These are phyloP conservation scores for Pseudonitzschia delicatissima DNA, from an alignment of 108 stramenopile genomes.

Conservation along the genomic window DNA sequence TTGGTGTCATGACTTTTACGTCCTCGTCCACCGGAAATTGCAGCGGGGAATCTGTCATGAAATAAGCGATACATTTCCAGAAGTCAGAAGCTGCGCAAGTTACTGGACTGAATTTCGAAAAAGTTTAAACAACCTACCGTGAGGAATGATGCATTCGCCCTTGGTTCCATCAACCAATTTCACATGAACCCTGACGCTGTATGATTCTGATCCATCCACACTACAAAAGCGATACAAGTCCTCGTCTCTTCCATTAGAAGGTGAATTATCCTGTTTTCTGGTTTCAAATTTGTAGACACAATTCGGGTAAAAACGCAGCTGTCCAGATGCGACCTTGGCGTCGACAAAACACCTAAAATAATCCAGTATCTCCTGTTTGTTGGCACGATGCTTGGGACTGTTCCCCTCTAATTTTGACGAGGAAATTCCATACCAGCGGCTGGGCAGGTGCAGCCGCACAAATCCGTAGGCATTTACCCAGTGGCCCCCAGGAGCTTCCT, in stretches of 20 bases:
- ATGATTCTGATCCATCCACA: neutral
- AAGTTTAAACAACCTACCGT: neutral
- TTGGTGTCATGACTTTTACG: constrained; percentile 22
- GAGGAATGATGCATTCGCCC: constrained; percentile 26
- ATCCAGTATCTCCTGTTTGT: constrained; percentile 21
- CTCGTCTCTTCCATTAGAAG: neutral
- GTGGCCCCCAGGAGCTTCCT: constrained; percentile 30
- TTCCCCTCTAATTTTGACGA: constrained; percentile 26
- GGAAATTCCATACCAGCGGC: constrained; percentile 21
- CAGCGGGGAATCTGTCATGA: constrained; percentile 4
- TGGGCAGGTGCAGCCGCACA: constrained; percentile 29
- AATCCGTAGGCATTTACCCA: constrained; percentile 35
- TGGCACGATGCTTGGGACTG: constrained; percentile 32
- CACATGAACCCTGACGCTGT: constrained; percentile 8
- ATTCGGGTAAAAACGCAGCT: constrained; percentile 18
- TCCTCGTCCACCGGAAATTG: constrained; percentile 26
- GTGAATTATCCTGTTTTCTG: neutral
- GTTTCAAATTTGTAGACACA: constrained; percentile 15
- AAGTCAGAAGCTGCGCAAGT: too few species aligned
- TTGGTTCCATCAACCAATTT: constrained; percentile 26
- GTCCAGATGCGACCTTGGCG: constrained; percentile 14
- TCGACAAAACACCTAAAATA: constrained; percentile 12
- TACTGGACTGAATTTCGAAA: too few species aligned
- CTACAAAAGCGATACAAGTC: neutral
- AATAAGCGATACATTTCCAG: too few species aligned